Percentiles rank a stretch among this genome's conserved stretches.
These are phyloP conservation scores for Pleurotus sapidus DNA, from an alignment of 768 basidiomycete genomes.

Conservation along the genomic window DNA sequence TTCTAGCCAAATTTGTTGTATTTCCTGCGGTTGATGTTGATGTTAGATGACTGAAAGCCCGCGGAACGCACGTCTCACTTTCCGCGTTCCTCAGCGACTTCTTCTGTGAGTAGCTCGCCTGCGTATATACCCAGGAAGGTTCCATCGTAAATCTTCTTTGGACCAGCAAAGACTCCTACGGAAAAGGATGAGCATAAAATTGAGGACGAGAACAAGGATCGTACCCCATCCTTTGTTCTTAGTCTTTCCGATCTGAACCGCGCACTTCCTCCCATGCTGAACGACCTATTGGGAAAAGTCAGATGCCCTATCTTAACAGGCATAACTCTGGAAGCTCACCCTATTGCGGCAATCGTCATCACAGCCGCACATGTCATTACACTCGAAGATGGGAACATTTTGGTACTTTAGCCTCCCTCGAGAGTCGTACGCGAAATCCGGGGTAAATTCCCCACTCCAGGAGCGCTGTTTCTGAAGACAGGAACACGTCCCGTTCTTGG, in stretches of 20 bases:
- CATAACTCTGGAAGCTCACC: conserved; percentile 38
- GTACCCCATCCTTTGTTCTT: conserved; percentile 82
- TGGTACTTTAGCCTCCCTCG: conserved; percentile 48
- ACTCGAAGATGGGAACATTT: conserved; percentile 77
- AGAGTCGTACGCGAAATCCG: conserved; percentile 69
- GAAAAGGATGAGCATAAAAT: conserved; percentile 6
- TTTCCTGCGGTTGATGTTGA: conserved; percentile 35
- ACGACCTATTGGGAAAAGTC: conserved; percentile 55
- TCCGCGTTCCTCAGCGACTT: conserved; percentile 66
- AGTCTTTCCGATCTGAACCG: conserved; percentile 69
- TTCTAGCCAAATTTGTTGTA: conserved; percentile 74
- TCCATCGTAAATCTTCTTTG: conserved; percentile 61
- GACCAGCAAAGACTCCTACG: conserved; percentile 68
- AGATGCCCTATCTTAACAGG: neutral
- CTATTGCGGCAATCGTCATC: conserved; percentile 79
- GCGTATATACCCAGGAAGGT: conserved; percentile 83
- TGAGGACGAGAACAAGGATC: conserved; percentile 13
- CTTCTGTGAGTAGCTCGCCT: conserved; percentile 76
- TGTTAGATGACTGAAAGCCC: conserved; percentile 1
- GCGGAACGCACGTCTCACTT: conserved; percentile 36
- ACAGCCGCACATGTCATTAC: conserved; percentile 80
- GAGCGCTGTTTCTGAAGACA: conserved; percentile 61
- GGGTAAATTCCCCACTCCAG: conserved; percentile 27
- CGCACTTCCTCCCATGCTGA: conserved; percentile 69
- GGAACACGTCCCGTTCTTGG: conserved; percentile 67